These are phyloP conservation scores for Dimocarpus longan DNA, from an alignment of 345 rosid species.

Conservation along the genomic window DNA sequence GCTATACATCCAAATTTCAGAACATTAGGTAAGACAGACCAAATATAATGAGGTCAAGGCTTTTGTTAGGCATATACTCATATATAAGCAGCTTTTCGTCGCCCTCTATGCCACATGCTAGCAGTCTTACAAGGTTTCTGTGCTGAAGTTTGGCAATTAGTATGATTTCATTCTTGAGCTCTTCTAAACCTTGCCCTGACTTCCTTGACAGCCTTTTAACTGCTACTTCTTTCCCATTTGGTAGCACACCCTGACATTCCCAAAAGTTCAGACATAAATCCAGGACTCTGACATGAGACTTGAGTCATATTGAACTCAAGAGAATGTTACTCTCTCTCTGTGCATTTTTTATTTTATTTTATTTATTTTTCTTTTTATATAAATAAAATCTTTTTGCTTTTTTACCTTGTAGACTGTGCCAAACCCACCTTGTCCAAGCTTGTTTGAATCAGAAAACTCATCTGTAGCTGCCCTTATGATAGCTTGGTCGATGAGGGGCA, in stretches of 20 bases:
- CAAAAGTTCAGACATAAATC: not conserved
- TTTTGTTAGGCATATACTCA: conserved; percentile 47
- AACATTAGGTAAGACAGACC: conserved; percentile 24
- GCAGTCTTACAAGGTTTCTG: conserved; percentile 43
- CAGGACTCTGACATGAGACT: not conserved
- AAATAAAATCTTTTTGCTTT: no score
- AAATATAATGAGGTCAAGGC: conserved; percentile 44
- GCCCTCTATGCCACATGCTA: conserved; percentile 37
- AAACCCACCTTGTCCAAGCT: conserved; percentile 47
- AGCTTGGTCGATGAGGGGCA: conserved; percentile 34
- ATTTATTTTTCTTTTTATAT: no score
- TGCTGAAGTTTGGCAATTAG: conserved; percentile 47
- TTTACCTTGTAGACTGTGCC: conserved; percentile 46
- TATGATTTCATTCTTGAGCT: conserved; percentile 46
- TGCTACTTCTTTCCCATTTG: conserved; percentile 34
- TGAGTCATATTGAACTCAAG: not conserved
- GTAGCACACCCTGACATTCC: conserved; percentile 32
- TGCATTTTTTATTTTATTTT: no score
- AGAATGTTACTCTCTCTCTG: not conserved
- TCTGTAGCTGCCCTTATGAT: conserved; percentile 32
- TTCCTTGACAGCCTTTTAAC: conserved; percentile 40
- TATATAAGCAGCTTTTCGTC: conserved; percentile 43
- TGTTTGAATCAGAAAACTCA: conserved; percentile 36
- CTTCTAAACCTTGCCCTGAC: conserved; percentile 45
- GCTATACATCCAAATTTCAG: no score